Conservation (phyloP, 148 eudicot genomes). For the Heliosperma pusillum region DNA sequence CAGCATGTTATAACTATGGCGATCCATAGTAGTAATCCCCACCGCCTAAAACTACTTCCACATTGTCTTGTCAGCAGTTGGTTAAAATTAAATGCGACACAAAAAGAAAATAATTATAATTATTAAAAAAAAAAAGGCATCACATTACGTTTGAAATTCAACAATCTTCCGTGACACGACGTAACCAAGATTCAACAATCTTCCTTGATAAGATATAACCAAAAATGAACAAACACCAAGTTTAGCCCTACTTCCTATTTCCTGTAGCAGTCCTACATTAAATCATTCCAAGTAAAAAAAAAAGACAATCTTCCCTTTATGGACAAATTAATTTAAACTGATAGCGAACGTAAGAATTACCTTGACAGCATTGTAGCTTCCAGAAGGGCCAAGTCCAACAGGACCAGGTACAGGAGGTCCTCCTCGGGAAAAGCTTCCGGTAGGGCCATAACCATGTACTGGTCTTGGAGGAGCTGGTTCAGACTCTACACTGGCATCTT, state of each 20-base stretch:
- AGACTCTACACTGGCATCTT: constrained; percentile 40
- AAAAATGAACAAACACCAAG: background rate
- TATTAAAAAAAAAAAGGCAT: background rate
- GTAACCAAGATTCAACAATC: background rate
- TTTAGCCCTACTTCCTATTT: background rate
- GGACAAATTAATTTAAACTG: background rate
- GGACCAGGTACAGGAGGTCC: constrained; percentile 35
- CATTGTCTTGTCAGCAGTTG: background rate
- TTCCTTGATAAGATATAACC: background rate
- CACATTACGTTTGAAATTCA: background rate
- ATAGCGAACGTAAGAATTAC: constrained; percentile 25
- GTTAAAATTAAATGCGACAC: background rate
- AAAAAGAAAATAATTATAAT: background rate
- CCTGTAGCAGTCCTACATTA: background rate
- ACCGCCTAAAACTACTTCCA: background rate
- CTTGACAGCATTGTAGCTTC: constrained; percentile 37
- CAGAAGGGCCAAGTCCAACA: constrained; percentile 38
- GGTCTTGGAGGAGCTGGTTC: constrained; percentile 45
- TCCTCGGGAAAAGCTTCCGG: constrained; percentile 34
- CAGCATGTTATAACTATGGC: background rate
- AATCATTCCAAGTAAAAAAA: background rate
- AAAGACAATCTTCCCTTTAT: background rate
- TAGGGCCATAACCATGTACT: constrained; percentile 39
- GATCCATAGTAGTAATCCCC: background rate
- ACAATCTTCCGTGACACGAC: too few relatives aligned